Base-by-base conservation (phyloP, 2,329 filamentous ascomycete genomes). In the Penicillium rolfsii region DNA sequence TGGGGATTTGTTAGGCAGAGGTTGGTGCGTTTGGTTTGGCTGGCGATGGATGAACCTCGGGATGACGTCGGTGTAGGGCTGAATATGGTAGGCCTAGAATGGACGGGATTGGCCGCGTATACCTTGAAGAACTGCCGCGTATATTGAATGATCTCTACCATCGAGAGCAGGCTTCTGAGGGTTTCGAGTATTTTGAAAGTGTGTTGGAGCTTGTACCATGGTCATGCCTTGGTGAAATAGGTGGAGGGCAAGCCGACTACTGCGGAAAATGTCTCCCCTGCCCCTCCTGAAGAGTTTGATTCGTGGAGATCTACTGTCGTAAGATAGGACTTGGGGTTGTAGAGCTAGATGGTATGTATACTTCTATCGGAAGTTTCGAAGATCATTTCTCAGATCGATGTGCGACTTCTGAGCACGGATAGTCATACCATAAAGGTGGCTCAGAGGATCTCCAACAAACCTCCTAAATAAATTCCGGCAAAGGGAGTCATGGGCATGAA, bases 51-150 rank as follows among this genome's bases (percentile, higher is more conserved):
- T 22, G 43, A 40, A 24, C 35, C 38, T 62, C 54, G 50, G 58
- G 38, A 58, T 58, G 54, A 61, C 58, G 50, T 63, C 54, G 58
- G 7, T 54, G 49, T 38, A 52, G 49, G 45, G 45, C 45, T 48
- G 14, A n/a, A 26, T 28, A 9, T 28, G 24, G 43, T 5, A 16
- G 41, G 41, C 38, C n/a, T 41, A 8, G 41, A 2, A 22, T 43
- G 41, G 9, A 22, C 5, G 19, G 19, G 46, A 19, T 30, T 33
- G 46, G 22, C 24, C 30, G 49, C 5, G 33, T 12, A 33, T 33
- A 36, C 14, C 1, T 14, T 16, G 19, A 36, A 14, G 41, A 3
- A 14, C 1, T 19, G 9, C 16, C 12, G 2, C 16, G 12, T 22
- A 45, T 22, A 45, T 24, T n/a, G 36, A 5, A n/a, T 40, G 5